Percentiles rank a stretch among this genome's conserved stretches.
Conservation (phyloP, 139 green algal species). For the Coccomyxa sp. region DNA sequence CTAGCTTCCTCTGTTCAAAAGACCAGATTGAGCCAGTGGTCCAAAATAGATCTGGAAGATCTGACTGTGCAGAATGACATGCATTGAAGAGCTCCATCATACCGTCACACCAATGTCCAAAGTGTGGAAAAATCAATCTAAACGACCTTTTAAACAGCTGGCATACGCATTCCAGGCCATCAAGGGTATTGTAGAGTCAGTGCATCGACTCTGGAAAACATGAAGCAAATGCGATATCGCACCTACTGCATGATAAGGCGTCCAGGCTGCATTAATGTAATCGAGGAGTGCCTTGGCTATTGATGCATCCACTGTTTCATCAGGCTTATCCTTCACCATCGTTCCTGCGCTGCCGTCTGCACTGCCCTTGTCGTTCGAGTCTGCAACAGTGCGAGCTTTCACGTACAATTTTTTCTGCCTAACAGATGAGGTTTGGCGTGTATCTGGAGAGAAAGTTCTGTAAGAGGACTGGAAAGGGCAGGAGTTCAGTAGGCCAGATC, state of each 20-base stretch:
- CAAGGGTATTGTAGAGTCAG: neutral
- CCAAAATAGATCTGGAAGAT: neutral
- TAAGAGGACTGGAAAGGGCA: neutral
- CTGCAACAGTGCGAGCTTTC: neutral
- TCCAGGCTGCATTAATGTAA: slow-evolving; percentile 75
- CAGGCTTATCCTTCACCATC: neutral
- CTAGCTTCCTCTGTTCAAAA: slow-evolving; percentile 49
- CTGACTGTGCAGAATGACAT: neutral
- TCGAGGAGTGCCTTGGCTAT: slow-evolving; percentile 35
- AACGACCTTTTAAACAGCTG: neutral
- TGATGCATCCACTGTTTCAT: neutral
- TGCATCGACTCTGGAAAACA: neutral
- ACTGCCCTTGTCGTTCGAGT: neutral
- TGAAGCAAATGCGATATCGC: neutral
- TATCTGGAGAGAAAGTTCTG: neutral
- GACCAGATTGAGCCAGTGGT: neutral
- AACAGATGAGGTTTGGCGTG: neutral
- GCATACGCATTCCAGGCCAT: neutral
- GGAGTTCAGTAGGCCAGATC: neutral
- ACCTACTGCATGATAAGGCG: slow-evolving; percentile 69
- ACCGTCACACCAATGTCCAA: neutral
- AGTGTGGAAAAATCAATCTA: neutral
- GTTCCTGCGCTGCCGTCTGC: neutral
- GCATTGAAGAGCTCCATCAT: neutral
- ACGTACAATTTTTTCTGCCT: neutral